Conservation (phyloP, 1,284 basidiomycete genomes). For the Cryptococcus sp. region DNA sequence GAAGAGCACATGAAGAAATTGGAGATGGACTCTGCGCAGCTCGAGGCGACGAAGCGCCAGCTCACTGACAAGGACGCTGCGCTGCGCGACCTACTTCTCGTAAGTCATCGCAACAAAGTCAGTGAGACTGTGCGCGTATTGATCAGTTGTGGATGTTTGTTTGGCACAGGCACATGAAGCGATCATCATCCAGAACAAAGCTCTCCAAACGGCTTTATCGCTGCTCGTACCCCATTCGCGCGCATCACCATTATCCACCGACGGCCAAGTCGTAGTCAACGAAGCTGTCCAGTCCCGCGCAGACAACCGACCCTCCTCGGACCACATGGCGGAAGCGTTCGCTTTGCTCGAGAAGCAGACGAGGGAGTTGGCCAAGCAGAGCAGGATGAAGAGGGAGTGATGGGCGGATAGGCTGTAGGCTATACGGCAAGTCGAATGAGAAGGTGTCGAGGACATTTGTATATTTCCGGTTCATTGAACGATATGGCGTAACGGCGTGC, state of each 20-base stretch:
- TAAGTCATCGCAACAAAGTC: constrained; percentile 20
- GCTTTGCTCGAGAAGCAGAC: constrained; percentile 20
- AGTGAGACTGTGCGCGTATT: background rate
- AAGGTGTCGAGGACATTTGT: too few relatives aligned
- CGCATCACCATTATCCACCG: constrained; percentile 5
- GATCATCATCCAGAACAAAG: constrained; percentile 21
- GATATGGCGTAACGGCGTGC: too few relatives aligned
- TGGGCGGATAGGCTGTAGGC: too few relatives aligned
- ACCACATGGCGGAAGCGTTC: constrained; percentile 25
- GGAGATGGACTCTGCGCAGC: constrained; percentile 37
- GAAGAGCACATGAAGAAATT: constrained; percentile 52
- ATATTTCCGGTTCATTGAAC: too few relatives aligned
- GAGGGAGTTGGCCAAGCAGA: constrained; percentile 29
- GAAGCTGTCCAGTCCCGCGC: constrained; percentile 10
- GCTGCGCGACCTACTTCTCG: constrained; percentile 35
- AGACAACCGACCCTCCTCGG: background rate
- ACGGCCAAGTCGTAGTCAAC: constrained; percentile 13
- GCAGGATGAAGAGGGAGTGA: constrained; percentile 1
- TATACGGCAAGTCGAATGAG: too few relatives aligned
- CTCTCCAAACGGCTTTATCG: constrained; percentile 16
- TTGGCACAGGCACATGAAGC: constrained; percentile 9
- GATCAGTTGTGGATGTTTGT: constrained; percentile 8
- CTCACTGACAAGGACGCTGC: constrained; percentile 33
- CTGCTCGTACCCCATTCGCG: constrained; percentile 3
- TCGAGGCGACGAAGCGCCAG: constrained; percentile 26